phyloP scores from a whole-genome alignment of 805 yeast species.

The Kazachstania kunashirensis region DNA sequence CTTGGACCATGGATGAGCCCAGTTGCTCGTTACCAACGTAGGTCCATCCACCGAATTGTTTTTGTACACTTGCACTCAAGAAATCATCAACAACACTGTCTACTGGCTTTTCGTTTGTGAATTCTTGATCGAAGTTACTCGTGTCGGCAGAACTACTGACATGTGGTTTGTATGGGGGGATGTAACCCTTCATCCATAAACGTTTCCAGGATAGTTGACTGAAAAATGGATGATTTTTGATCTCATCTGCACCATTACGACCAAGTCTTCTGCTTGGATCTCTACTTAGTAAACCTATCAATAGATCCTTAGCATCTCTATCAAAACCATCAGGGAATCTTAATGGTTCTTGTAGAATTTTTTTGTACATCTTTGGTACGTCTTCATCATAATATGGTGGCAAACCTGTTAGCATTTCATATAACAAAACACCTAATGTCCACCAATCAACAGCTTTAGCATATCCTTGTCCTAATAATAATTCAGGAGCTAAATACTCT shows the following conservation, averaged over 20 bases:
- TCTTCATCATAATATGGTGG: constrained; percentile 98
- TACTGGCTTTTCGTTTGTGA: constrained; percentile 85
- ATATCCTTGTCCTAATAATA: constrained; percentile 84
- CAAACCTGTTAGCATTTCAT: constrained; percentile 93
- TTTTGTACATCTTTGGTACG: constrained; percentile 85
- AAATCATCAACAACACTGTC: constrained; percentile 93
- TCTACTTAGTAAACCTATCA: constrained; percentile 65
- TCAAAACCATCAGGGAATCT: constrained; percentile 84
- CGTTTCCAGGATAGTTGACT: constrained; percentile 85
- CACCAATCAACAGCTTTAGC: constrained; percentile 97
- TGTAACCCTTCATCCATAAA: constrained; percentile 72
- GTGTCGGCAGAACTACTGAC: constrained; percentile 83
- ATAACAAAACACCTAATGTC: constrained; percentile 89
- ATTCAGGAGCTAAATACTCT: constrained; percentile 92
- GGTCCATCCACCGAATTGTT: constrained; percentile 99
- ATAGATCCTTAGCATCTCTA: constrained; percentile 71
- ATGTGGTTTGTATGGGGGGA: constrained; percentile 91
- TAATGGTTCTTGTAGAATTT: constrained; percentile 81
- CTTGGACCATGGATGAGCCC: constrained; percentile 30
- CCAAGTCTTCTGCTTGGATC: constrained; percentile 79
- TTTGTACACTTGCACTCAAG: constrained; percentile 88
- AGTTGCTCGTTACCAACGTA: constrained; percentile 61
- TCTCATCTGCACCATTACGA: constrained; percentile 70
- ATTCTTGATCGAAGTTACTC: constrained; percentile 84
- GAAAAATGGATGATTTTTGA: constrained; percentile 77